phyloP scores from a whole-genome alignment of 2,329 filamentous ascomycete species.

The Pseudocercospora pini-densiflorae region DNA sequence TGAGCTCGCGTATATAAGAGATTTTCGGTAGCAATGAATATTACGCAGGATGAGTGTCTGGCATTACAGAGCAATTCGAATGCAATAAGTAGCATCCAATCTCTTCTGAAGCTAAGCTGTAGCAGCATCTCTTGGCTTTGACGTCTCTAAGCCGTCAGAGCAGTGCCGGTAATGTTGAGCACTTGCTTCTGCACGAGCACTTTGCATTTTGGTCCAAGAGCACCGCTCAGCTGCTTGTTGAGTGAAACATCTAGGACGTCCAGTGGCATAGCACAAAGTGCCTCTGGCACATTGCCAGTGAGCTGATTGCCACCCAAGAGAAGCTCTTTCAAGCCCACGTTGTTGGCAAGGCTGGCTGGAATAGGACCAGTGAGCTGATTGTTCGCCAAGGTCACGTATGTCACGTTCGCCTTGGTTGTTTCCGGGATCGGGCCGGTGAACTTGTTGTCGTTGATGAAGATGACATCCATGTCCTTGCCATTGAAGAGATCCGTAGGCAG shows the following conservation, averaged over 20 bases:
- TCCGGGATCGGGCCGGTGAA: conserved; percentile 24
- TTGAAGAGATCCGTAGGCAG: conserved; percentile 19
- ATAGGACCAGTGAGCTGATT: conserved; percentile 22
- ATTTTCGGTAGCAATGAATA: too few relatives aligned
- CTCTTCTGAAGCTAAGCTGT: too few relatives aligned
- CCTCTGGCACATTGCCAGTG: conserved; percentile 19
- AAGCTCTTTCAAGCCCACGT: conserved; percentile 13
- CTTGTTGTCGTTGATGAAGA: conserved; percentile 25
- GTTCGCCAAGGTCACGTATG: conserved; percentile 18
- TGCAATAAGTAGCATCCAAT: too few relatives aligned
- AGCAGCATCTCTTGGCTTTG: too few relatives aligned
- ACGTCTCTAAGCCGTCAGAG: too few relatives aligned
- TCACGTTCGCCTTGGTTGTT: conserved; percentile 7
- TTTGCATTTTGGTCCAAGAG: conserved; percentile 20
- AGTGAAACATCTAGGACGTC: conserved; percentile 19
- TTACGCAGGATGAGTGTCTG: too few relatives aligned
- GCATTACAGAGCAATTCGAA: too few relatives aligned
- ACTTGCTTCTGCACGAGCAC: conserved; percentile 10
- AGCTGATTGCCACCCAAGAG: conserved; percentile 19
- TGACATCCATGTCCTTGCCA: conserved; percentile 14
- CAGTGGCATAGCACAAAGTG: conserved; percentile 21
- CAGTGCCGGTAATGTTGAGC: conserved; percentile 3
- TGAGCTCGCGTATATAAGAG: too few relatives aligned
- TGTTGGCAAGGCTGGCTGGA: conserved; percentile 17
- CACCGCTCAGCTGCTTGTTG: conserved; percentile 17